Conservation (phyloP, 768 basidiomycete genomes). For the Boletus sp. region DNA sequence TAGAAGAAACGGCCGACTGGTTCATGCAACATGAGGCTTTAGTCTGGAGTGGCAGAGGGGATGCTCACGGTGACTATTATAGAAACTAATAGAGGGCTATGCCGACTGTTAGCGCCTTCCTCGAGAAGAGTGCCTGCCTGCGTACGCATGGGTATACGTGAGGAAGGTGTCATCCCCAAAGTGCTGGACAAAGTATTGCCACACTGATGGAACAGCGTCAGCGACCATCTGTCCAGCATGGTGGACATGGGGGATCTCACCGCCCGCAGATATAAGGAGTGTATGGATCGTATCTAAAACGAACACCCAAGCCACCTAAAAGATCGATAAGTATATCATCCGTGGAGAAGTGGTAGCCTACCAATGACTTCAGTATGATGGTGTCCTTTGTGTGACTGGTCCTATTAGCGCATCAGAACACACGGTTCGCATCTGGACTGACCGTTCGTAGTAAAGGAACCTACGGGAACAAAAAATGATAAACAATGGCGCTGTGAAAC, state of each 20-base stretch:
- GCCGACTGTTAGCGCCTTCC: conserved; percentile 4
- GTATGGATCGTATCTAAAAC: conserved; percentile 17
- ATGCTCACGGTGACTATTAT: conserved; percentile 21
- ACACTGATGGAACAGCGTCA: conserved; percentile 13
- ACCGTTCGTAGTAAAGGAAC: conserved; percentile 26
- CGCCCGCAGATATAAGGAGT: conserved; percentile 15
- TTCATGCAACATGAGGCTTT: conserved; percentile 10
- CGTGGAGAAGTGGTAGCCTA: neutral
- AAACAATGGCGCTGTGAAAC: neutral
- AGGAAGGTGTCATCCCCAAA: conserved; percentile 17
- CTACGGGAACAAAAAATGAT: conserved; percentile 4
- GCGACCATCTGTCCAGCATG: neutral
- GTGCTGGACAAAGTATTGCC: conserved; percentile 23
- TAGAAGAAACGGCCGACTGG: conserved; percentile 18
- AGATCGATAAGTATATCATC: neutral
- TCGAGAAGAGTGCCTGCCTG: conserved; percentile 4
- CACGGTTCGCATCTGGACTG: conserved; percentile 1
- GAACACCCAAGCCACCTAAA: conserved; percentile 23
- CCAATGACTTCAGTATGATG: conserved; percentile 14
- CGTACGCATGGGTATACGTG: conserved; percentile 18
- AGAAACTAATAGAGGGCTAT: conserved; percentile 20
- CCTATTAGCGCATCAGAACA: neutral
- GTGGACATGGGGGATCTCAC: conserved; percentile 5
- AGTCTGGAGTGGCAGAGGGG: neutral
- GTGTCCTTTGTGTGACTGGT: conserved; percentile 16